Base-by-base conservation (phyloP, 495 filamentous ascomycete species). In the Lineolata rhizophorae region DNA sequence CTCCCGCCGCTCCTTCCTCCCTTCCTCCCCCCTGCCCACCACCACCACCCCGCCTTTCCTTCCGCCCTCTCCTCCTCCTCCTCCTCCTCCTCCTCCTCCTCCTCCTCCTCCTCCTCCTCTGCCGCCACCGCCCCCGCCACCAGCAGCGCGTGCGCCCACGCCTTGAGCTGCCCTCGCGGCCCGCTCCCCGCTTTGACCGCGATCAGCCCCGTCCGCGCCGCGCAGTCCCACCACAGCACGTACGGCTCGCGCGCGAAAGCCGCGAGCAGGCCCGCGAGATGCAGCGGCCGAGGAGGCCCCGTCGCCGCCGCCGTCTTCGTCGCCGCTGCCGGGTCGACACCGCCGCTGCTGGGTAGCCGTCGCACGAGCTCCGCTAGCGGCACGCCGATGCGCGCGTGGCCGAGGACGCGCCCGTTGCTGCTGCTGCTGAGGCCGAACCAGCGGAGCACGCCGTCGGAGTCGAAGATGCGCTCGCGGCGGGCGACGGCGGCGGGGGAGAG, bases 111-210 rank as follows among this genome's bases (percentile, higher is more conserved):
- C 34, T 20, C 30, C 20, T 37, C 9, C 13, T 37, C 33, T 13
- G 32, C 22, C 9, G 25, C 27, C 34, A 39, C 19, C n/a, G 35
- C 31, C 14, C 12, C 30, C 11, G 67, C 67, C 20, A 67, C 54
- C 22, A 70, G 53, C 4, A 84, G 58, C 4, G 73, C 79, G 40
- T 84, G 72, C 28, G 62, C 58, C 79, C 77, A 93, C 5, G 74
- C 79, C 46, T 65, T 65, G 1, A 83, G 47, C 35, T 72, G 66
- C 15, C 53, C 50, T 21, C 44, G 47, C 13, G 60, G 49, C 0
- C 50, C 54, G 18, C 58, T 60, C 5, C 44, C 56, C 32, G 63
- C 56, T 49, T 82, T 83, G 10, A 93, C 47, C 13, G 74, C 62
- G 28, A 84, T 72, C 6, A 59, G 53, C 30, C 61, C 66, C 30